phyloP scores from a whole-genome alignment of 805 yeast species.

The Ogataea methanolica region DNA sequence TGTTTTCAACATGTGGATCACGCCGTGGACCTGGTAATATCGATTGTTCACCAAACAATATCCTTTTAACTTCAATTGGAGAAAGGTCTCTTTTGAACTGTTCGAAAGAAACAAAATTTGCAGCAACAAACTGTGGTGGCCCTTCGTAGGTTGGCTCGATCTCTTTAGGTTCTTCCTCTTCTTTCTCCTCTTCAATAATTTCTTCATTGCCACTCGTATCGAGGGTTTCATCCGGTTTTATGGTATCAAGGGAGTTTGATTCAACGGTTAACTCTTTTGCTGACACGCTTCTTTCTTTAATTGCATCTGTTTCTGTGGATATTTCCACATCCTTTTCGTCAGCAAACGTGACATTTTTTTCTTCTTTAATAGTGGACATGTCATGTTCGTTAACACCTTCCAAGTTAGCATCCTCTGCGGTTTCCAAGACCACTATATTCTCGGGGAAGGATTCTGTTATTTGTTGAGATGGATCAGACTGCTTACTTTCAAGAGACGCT shows the following conservation, averaged over 20 bases:
- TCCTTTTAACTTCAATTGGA: constrained; percentile 28
- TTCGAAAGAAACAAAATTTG: constrained; percentile 50
- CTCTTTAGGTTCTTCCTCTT: too few relatives aligned
- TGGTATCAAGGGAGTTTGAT: constrained; percentile 4
- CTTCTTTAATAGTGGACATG: constrained; percentile 6
- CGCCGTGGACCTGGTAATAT: constrained; percentile 47
- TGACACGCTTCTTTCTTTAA: background rate
- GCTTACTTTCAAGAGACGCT: background rate
- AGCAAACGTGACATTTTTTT: constrained; percentile 12
- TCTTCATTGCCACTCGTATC: constrained; percentile 3
- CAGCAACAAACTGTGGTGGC: constrained; percentile 58
- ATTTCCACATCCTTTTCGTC: constrained; percentile 7
- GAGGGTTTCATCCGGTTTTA: background rate
- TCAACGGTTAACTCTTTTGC: background rate
- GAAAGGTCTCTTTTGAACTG: constrained; percentile 36
- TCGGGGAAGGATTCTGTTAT: too few relatives aligned
- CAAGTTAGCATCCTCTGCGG: background rate
- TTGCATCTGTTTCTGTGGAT: constrained; percentile 1
- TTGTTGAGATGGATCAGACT: background rate
- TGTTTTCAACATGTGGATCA: constrained; percentile 47
- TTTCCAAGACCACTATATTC: background rate
- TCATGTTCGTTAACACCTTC: background rate
- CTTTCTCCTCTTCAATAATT: background rate
- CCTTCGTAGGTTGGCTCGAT: constrained; percentile 46
- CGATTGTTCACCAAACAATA: constrained; percentile 63